These are phyloP conservation scores for Arthrocladium fulminans DNA, from an alignment of 2,329 filamentous ascomycete species.

Conservation along the genomic window DNA sequence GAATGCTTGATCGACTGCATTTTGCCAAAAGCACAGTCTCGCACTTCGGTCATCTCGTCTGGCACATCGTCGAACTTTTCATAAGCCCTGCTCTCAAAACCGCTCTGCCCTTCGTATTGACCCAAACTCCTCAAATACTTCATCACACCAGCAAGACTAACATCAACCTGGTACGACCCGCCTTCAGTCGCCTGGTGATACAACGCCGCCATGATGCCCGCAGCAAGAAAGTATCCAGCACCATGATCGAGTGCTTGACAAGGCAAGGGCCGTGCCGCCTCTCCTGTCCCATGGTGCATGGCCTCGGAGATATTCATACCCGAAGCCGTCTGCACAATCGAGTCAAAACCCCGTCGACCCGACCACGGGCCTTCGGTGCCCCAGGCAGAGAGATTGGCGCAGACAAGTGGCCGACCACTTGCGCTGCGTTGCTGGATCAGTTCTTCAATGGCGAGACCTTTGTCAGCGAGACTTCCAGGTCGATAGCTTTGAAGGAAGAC, in stretches of 20 bases:
- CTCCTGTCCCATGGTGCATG: constrained; percentile 33
- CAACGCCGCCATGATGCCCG: constrained; percentile 45
- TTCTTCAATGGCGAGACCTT: constrained; percentile 35
- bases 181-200: constrained; percentile 39
- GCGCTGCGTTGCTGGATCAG: constrained; percentile 32
- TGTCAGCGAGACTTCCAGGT: constrained; percentile 38
- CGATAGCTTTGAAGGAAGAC: constrained; percentile 42
- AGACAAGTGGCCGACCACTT: constrained; percentile 35
- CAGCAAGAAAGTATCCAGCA: constrained; percentile 46
- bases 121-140: constrained; percentile 49
- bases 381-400: constrained; percentile 47
- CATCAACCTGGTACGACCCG: constrained; percentile 44
- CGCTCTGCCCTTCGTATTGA: constrained; percentile 37
- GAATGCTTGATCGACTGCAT: constrained; percentile 43
- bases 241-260: constrained; percentile 51
- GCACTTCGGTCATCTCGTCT: constrained; percentile 35
- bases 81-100: constrained; percentile 36
- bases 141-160: constrained; percentile 48
- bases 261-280: constrained; percentile 37
- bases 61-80: constrained; percentile 26
- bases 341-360: constrained; percentile 46
- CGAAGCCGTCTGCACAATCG: constrained; percentile 46
- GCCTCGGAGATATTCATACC: constrained; percentile 51
- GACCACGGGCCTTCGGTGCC: constrained; percentile 42
- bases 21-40: constrained; percentile 38